These are phyloP conservation scores for Aegilops bicornis DNA, from an alignment of 176 grass and related monocot genomes.

Conservation along the genomic window DNA sequence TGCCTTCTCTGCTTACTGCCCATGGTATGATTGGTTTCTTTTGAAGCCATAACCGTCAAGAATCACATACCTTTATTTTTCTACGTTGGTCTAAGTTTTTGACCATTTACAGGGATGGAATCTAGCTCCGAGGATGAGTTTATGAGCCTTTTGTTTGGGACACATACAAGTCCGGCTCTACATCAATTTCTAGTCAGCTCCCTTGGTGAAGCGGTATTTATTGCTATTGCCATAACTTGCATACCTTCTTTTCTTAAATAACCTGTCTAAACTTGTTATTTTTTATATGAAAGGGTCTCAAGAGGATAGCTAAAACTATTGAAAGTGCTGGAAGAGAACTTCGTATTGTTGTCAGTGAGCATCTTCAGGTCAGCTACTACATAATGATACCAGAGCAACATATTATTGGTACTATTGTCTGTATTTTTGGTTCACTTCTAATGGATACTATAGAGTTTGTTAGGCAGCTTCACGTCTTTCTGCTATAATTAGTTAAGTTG, in stretches of 20 bases:
- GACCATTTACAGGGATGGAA: conserved; percentile 54
- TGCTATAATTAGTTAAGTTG: background rate
- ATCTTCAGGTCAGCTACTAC: conserved; percentile 72
- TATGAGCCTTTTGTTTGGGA: conserved; percentile 82
- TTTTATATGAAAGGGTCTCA: conserved; percentile 66
- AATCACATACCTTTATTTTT: background rate
- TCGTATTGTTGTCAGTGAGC: conserved; percentile 78
- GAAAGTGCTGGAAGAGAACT: conserved; percentile 85
- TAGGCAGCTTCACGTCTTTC: background rate
- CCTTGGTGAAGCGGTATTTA: conserved; percentile 83
- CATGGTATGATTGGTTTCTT: conserved; percentile 62
- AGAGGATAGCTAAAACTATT: conserved; percentile 75
- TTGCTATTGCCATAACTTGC: conserved; percentile 4
- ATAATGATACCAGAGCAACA: background rate
- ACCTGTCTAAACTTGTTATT: conserved; percentile 28
- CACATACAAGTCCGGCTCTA: conserved; percentile 80
- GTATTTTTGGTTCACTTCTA: conserved; percentile 5
- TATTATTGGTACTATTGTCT: background rate
- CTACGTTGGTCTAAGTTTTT: conserved; percentile 5
- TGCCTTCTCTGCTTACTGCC: conserved; percentile 69
- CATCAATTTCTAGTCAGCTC: conserved; percentile 91
- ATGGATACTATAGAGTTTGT: conserved; percentile 21
- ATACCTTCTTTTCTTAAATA: conserved; percentile 19
- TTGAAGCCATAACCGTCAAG: conserved; percentile 21
- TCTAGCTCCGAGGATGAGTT: conserved; percentile 86